Evolutionary conservation across 805 yeast species (phyloP).

Genomic region (Scheffersomyces lignosus): DNA sequence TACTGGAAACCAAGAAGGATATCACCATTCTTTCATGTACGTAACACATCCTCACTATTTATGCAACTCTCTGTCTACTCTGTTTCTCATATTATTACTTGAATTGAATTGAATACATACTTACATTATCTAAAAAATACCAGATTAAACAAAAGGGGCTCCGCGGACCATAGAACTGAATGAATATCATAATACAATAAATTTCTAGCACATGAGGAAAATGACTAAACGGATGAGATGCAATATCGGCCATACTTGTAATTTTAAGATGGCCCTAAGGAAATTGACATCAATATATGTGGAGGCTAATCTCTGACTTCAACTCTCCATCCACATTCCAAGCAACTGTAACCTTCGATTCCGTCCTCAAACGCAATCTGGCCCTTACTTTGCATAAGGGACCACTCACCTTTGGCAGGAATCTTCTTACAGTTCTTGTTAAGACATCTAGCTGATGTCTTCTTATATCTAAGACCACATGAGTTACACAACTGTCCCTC

Average conservation of each 20-base stretch:
- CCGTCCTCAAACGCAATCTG: constrained; percentile 42
- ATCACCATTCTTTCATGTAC: too few relatives aligned
- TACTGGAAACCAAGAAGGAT: too few relatives aligned
- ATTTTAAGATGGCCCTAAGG: background rate
- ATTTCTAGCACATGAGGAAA: too few relatives aligned
- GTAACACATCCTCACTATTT: too few relatives aligned
- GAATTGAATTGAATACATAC: too few relatives aligned
- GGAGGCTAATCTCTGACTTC: constrained; percentile 27
- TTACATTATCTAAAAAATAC: too few relatives aligned
- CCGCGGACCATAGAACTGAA: too few relatives aligned
- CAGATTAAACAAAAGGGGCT: too few relatives aligned
- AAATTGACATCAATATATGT: background rate
- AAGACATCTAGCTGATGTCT: constrained; percentile 88
- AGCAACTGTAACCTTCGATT: constrained; percentile 37
- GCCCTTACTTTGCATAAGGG: constrained; percentile 77
- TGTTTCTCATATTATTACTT: too few relatives aligned
- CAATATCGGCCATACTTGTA: background rate
- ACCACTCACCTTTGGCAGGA: constrained; percentile 96
- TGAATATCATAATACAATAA: too few relatives aligned
- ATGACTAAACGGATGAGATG: too few relatives aligned
- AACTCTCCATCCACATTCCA: constrained; percentile 44
- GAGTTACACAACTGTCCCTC: constrained; percentile 97
- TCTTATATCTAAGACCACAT: constrained; percentile 92
- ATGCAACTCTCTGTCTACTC: too few relatives aligned
- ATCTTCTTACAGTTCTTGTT: constrained; percentile 75